Percentiles rank a stretch among this genome's conserved stretches.
phyloP scores from a whole-genome alignment of 257 asterid genomes.

The Salvia rosmarinus region DNA sequence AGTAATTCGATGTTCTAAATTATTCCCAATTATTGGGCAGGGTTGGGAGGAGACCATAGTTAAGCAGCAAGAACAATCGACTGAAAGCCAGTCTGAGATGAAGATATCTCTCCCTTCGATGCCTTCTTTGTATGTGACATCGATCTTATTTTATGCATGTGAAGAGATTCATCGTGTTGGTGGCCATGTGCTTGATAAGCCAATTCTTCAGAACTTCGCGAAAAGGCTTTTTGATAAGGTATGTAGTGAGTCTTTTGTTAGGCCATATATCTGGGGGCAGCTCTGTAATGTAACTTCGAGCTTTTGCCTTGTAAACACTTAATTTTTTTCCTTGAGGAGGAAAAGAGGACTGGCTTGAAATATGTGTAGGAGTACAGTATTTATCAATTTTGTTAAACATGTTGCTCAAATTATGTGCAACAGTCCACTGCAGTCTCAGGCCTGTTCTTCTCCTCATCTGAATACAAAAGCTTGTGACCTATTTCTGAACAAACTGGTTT shows the following conservation, averaged over 20 bases:
- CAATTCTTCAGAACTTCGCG: slow-evolving; percentile 83
- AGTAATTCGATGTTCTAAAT: slow-evolving; percentile 30
- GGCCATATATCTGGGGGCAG: slow-evolving; percentile 13
- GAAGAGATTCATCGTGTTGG: slow-evolving; percentile 97
- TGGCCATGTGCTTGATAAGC: slow-evolving; percentile 90
- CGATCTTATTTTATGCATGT: slow-evolving; percentile 80
- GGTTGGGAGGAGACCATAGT: slow-evolving; percentile 98
- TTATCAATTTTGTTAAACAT: not conserved
- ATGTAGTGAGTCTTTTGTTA: slow-evolving; percentile 27
- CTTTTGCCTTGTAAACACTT: not conserved
- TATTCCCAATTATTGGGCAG: slow-evolving; percentile 49
- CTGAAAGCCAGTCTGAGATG: slow-evolving; percentile 76
- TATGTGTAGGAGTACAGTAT: slow-evolving; percentile 1
- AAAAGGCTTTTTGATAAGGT: slow-evolving; percentile 79
- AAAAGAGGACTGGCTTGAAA: not conserved
- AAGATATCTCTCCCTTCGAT: slow-evolving; percentile 90
- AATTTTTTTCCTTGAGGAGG: not conserved
- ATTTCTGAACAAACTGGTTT: slow-evolving; percentile 8
- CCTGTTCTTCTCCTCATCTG: not conserved
- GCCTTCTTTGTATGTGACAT: slow-evolving; percentile 86
- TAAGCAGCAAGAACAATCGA: slow-evolving; percentile 79
- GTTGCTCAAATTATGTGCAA: not conserved
- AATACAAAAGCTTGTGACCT: not conserved
- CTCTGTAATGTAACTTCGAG: slow-evolving; percentile 3
- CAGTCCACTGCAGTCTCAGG: not conserved